These are phyloP conservation scores for Prinsepia uniflora DNA, from an alignment of 306 rosid genomes.

Conservation along the genomic window DNA sequence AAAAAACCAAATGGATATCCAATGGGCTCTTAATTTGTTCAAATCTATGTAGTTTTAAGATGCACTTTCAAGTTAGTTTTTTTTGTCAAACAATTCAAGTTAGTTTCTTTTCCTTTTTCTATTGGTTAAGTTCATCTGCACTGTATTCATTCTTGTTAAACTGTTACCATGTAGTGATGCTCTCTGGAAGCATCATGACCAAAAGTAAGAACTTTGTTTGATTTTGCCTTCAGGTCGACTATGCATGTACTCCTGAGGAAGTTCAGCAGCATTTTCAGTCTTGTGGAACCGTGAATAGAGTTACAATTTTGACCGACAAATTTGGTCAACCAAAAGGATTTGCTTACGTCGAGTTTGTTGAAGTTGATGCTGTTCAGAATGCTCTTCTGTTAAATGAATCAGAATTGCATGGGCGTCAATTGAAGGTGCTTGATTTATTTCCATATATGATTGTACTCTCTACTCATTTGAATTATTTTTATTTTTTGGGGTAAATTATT, in stretches of 20 bases:
- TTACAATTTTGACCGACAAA: slow-evolving; percentile 96
- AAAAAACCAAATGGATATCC: no score
- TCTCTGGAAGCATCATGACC: not conserved
- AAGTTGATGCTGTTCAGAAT: slow-evolving; percentile 91
- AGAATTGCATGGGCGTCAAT: slow-evolving; percentile 96
- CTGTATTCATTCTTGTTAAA: not conserved
- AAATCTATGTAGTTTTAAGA: not conserved
- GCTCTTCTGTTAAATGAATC: slow-evolving; percentile 87
- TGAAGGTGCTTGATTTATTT: slow-evolving; percentile 55
- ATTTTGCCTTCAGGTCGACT: slow-evolving; percentile 69
- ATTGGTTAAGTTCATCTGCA: not conserved
- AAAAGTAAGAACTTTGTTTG: slow-evolving; percentile 2
- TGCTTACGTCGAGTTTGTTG: slow-evolving; percentile 98
- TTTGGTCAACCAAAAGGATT: slow-evolving; percentile 99
- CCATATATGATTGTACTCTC: not conserved
- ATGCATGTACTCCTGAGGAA: slow-evolving; percentile 96
- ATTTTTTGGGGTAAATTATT: slow-evolving; percentile 24
- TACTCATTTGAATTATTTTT: slow-evolving; percentile 16
- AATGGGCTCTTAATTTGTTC: no score
- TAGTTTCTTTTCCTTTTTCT: slow-evolving; percentile 4
- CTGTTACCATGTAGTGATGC: slow-evolving; percentile 1
- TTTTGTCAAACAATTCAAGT: not conserved
- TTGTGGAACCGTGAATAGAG: slow-evolving; percentile 99
- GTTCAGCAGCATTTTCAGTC: slow-evolving; percentile 99
- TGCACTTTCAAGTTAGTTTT: not conserved